phyloP scores from a whole-genome alignment of 2,329 filamentous ascomycete genomes.

The Aureobasidium subglaciale region DNA sequence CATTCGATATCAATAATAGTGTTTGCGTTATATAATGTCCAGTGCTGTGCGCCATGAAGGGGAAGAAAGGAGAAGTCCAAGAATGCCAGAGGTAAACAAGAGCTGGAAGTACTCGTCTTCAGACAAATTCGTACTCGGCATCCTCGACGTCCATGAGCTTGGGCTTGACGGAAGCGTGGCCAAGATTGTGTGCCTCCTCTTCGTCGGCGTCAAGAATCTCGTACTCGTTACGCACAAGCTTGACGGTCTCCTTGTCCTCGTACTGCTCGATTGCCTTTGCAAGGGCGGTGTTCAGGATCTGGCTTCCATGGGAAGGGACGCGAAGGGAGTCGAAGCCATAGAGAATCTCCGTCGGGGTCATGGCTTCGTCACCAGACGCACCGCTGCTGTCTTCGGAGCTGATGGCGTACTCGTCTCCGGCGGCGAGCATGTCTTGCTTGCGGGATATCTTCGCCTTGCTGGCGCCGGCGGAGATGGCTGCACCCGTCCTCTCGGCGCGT shows the following conservation, averaged over 20 bases:
- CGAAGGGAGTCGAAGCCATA: slow-evolving; percentile 48
- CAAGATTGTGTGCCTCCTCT: slow-evolving; percentile 31
- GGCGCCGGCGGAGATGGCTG: slow-evolving; percentile 23
- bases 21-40: neutral
- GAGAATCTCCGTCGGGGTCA: slow-evolving; percentile 43
- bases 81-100: neutral
- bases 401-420: slow-evolving; percentile 18
- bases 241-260: slow-evolving; percentile 54
- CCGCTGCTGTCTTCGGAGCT: slow-evolving; percentile 9
- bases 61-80: neutral
- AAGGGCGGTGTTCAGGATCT: slow-evolving; percentile 51
- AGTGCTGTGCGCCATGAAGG: neutral
- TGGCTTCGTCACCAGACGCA: slow-evolving; percentile 29
- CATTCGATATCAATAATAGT: neutral
- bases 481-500: slow-evolving; percentile 23
- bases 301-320: slow-evolving; percentile 47
- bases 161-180: slow-evolving; percentile 25
- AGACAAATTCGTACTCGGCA: slow-evolving; percentile 29
- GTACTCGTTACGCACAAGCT: slow-evolving; percentile 54
- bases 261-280: slow-evolving; percentile 53
- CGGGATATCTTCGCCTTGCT: slow-evolving; percentile 26
- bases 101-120: neutral
- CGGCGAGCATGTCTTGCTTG: slow-evolving; percentile 40
- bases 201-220: slow-evolving; percentile 43
- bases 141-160: slow-evolving; percentile 29